These are phyloP conservation scores for Pogostemon cablin DNA, from an alignment of 257 asterid species.

Conservation along the genomic window DNA sequence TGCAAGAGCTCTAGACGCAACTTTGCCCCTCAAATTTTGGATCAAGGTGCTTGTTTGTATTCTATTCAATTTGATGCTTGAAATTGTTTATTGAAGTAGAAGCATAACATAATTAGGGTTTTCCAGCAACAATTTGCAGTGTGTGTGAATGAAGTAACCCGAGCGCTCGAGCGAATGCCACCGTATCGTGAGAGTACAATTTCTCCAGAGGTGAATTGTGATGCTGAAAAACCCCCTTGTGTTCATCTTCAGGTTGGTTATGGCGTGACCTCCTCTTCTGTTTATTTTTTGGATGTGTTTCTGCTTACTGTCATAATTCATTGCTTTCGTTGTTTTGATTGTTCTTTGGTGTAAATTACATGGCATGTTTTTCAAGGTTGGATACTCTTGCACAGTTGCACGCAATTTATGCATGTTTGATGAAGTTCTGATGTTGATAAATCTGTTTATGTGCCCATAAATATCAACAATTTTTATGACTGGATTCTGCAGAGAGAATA, in stretches of 20 bases:
- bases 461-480: slow-evolving; percentile 8
- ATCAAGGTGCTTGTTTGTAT: slow-evolving; percentile 52
- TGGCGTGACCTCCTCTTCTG: slow-evolving; percentile 16
- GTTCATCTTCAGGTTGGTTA: slow-evolving; percentile 64
- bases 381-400: no score
- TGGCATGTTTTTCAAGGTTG: background rate
- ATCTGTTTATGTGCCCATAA: background rate
- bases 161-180: slow-evolving; percentile 80
- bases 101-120: slow-evolving; percentile 4
- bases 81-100: slow-evolving; percentile 4
- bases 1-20: slow-evolving; percentile 40
- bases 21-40: slow-evolving; percentile 74
- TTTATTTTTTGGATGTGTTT: background rate
- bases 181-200: slow-evolving; percentile 27
- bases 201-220: slow-evolving; percentile 20
- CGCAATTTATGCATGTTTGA: background rate
- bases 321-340: background rate
- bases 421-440: slow-evolving; percentile 13
- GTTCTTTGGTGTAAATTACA: background rate
- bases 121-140: slow-evolving; percentile 77
- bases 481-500: background rate
- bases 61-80: background rate
- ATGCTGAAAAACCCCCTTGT: slow-evolving; percentile 34
- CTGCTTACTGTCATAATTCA: background rate
- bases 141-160: slow-evolving; percentile 87